These are phyloP conservation scores for Areca catechu DNA, from an alignment of 176 grass and related monocot genomes.

Conservation along the genomic window DNA sequence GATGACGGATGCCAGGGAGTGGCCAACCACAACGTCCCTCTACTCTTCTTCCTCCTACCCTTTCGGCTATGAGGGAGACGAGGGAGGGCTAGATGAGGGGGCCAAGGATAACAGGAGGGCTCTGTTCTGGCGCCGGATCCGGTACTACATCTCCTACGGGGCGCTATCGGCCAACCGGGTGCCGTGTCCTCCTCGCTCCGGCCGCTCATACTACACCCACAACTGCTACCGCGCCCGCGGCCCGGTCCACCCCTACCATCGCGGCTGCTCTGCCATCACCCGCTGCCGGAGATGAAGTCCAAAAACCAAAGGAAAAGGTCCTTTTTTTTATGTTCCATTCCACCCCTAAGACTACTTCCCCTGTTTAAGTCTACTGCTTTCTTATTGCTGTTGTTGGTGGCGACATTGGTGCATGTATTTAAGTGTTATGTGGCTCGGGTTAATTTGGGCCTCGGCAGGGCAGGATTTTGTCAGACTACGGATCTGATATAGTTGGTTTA, in stretches of 20 bases:
- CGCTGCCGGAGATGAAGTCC: slow-evolving; percentile 22
- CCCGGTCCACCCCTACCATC: slow-evolving; percentile 21
- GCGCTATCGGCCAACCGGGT: slow-evolving; percentile 24
- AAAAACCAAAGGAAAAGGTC: too few relatives aligned
- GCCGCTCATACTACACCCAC: slow-evolving; percentile 29
- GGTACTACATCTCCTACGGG: slow-evolving; percentile 26
- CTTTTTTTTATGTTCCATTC: too few relatives aligned
- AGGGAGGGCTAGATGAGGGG: not conserved
- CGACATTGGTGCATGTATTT: too few relatives aligned
- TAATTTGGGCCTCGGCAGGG: too few relatives aligned
- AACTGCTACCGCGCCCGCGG: slow-evolving; percentile 22
- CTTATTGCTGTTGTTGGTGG: too few relatives aligned
- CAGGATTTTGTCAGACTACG: too few relatives aligned
- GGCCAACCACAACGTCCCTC: not conserved
- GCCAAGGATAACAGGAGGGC: not conserved
- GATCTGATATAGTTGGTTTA: too few relatives aligned
- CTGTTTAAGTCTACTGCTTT: too few relatives aligned
- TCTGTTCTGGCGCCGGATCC: slow-evolving; percentile 7
- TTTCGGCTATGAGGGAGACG: not conserved
- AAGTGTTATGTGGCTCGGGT: too few relatives aligned
- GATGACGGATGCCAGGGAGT: not conserved
- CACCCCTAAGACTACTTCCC: too few relatives aligned
- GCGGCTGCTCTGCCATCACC: slow-evolving; percentile 10
- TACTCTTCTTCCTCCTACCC: slow-evolving; percentile 6
- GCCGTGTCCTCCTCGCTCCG: slow-evolving; percentile 25